phyloP scores from a whole-genome alignment of 208 protist genomes.

The Acanthamoeba royreba region DNA sequence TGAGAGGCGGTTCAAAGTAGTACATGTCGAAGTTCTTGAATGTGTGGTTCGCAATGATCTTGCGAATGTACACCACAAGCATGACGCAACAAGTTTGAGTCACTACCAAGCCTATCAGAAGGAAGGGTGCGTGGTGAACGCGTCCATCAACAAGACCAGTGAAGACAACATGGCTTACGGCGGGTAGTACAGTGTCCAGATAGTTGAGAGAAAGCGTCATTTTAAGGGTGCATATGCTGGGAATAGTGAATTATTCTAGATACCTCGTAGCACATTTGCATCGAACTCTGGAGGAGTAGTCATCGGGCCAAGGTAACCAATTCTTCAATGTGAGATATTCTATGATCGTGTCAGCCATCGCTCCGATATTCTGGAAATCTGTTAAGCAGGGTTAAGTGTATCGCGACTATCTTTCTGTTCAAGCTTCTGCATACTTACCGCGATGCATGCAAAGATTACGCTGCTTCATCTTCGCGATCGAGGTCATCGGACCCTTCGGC shows the following conservation, averaged over 20 bases:
- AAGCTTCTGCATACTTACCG: not conserved
- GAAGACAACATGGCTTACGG: constrained; percentile 65
- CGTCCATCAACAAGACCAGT: constrained; percentile 77
- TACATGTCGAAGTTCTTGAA: constrained; percentile 78
- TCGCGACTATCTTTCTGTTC: not conserved
- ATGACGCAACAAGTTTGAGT: too few relatives aligned
- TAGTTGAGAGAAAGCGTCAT: constrained; percentile 22
- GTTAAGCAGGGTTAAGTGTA: not conserved
- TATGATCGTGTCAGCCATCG: constrained; percentile 60
- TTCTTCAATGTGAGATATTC: too few relatives aligned
- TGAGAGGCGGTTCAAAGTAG: constrained; percentile 72
- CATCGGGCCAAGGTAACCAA: too few relatives aligned
- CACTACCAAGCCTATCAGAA: too few relatives aligned
- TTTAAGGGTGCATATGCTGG: too few relatives aligned
- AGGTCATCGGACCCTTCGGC: constrained; percentile 59
- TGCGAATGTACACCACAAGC: too few relatives aligned
- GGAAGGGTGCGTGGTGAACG: not conserved
- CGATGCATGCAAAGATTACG: constrained; percentile 80
- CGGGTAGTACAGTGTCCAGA: constrained; percentile 59
- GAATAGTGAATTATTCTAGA: too few relatives aligned
- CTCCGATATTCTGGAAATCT: constrained; percentile 84
- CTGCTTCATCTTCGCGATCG: constrained; percentile 69
- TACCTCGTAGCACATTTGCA: not conserved
- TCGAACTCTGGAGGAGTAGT: constrained; percentile 31
- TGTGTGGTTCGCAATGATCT: constrained; percentile 66